phyloP scores from a whole-genome alignment of 2,329 filamentous ascomycete genomes.

The Penicillium sp. region DNA sequence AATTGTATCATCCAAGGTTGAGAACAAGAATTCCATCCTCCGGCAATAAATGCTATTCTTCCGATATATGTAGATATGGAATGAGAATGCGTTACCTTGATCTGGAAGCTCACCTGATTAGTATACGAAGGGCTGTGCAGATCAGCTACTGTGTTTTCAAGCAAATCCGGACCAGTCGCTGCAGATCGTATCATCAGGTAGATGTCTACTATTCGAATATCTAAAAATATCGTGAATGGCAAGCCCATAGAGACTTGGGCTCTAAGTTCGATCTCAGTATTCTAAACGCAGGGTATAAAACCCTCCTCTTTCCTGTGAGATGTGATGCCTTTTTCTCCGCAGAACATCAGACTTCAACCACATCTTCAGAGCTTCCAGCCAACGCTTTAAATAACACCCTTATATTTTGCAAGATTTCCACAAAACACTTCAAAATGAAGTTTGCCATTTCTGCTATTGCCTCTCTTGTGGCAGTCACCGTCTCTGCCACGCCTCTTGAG shows the following conservation, averaged over 20 bases:
- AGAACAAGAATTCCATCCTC: background rate
- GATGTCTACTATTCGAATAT: background rate
- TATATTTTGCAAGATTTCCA: background rate
- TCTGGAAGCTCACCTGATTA: background rate
- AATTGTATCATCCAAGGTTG: background rate
- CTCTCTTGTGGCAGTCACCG: conserved; percentile 32
- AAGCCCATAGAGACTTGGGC: too few relatives aligned
- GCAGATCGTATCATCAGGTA: background rate
- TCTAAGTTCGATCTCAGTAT: background rate
- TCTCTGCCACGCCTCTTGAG: conserved; percentile 7
- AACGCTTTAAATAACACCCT: background rate
- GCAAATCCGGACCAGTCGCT: background rate
- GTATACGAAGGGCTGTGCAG: background rate
- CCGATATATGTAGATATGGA: background rate
- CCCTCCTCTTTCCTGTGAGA: background rate
- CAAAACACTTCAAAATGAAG: conserved; percentile 3
- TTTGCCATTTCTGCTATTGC: background rate
- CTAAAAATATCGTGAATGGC: background rate
- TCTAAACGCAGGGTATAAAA: background rate
- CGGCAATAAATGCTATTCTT: background rate
- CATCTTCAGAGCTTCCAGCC: background rate
- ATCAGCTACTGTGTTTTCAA: background rate
- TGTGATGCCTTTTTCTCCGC: background rate
- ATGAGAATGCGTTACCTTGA: background rate
- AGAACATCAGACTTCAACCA: background rate